These are phyloP conservation scores for Bryoerythrophyllum caledonicum DNA, from an alignment of 225 moss, liverwort and hornwort genomes.

Conservation along the genomic window DNA sequence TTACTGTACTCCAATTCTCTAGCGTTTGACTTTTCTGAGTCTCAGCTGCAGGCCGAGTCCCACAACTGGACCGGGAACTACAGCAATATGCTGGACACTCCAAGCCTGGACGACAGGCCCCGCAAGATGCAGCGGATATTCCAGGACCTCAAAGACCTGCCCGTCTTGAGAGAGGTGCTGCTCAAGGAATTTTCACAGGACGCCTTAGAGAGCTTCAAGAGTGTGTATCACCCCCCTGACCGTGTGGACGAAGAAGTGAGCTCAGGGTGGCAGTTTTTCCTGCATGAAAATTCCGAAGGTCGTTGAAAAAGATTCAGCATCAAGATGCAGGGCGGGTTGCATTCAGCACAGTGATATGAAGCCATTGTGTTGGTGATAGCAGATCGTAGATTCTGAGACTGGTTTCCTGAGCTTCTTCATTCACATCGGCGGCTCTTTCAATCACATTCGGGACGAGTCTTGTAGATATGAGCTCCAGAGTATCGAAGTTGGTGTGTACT, in stretches of 20 bases:
- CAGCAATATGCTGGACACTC: constrained; percentile 35
- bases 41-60: constrained; percentile 46
- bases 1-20: constrained; percentile 42
- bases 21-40: constrained; percentile 38
- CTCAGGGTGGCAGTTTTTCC: constrained; percentile 54
- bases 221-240: constrained; percentile 24
- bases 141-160: constrained; percentile 47
- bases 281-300: constrained; percentile 45
- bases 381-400: neutral
- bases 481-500: constrained; percentile 18
- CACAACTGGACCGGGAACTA: constrained; percentile 31
- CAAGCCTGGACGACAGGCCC: constrained; percentile 41
- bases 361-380: neutral
- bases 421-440: neutral
- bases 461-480: constrained; percentile 8
- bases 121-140: constrained; percentile 35
- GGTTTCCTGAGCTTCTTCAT: no score
- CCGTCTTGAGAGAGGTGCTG: constrained; percentile 44
- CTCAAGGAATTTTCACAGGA: constrained; percentile 44
- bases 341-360: neutral
- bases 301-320: neutral
- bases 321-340: neutral
- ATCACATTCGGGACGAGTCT: neutral
- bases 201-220: constrained; percentile 36
- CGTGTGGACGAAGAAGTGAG: constrained; percentile 53